These are phyloP conservation scores for Scheffersomyces stipitis DNA, from an alignment of 805 yeast genomes.

Conservation along the genomic window DNA sequence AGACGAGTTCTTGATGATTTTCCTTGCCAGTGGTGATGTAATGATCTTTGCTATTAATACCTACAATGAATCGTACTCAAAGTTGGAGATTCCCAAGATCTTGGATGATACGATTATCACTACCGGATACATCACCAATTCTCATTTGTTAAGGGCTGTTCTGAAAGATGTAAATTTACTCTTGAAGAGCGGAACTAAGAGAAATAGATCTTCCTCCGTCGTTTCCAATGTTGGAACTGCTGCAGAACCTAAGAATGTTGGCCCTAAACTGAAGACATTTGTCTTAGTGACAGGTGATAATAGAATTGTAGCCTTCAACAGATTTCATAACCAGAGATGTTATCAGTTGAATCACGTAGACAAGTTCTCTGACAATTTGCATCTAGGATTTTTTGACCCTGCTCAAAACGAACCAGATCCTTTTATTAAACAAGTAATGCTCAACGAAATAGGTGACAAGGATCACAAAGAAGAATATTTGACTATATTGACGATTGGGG, in stretches of 20 bases:
- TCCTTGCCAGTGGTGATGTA: constrained; percentile 70
- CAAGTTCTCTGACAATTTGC: constrained; percentile 44
- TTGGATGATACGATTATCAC: constrained; percentile 57
- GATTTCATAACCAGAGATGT: constrained; percentile 53
- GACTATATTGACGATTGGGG: constrained; percentile 74
- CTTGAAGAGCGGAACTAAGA: constrained; percentile 30
- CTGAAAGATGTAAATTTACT: constrained; percentile 28
- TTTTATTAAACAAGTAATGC: constrained; percentile 62
- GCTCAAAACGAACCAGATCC: constrained; percentile 66
- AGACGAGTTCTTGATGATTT: constrained; percentile 63
- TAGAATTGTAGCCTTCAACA: constrained; percentile 62
- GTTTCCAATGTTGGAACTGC: not conserved
- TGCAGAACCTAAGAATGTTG: constrained; percentile 9
- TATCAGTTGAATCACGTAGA: constrained; percentile 52
- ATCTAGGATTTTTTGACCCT: constrained; percentile 49
- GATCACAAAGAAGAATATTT: constrained; percentile 57
- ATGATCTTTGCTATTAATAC: constrained; percentile 48
- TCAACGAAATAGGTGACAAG: constrained; percentile 65
- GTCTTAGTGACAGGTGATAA: constrained; percentile 77
- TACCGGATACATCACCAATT: constrained; percentile 62
- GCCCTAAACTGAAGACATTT: constrained; percentile 44
- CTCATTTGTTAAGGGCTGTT: constrained; percentile 46
- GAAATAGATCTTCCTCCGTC: constrained; percentile 15
- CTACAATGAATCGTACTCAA: constrained; percentile 32
- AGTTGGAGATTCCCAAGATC: constrained; percentile 40